Conservation (phyloP, 345 rosid species). For the Eucalyptus marginata region DNA sequence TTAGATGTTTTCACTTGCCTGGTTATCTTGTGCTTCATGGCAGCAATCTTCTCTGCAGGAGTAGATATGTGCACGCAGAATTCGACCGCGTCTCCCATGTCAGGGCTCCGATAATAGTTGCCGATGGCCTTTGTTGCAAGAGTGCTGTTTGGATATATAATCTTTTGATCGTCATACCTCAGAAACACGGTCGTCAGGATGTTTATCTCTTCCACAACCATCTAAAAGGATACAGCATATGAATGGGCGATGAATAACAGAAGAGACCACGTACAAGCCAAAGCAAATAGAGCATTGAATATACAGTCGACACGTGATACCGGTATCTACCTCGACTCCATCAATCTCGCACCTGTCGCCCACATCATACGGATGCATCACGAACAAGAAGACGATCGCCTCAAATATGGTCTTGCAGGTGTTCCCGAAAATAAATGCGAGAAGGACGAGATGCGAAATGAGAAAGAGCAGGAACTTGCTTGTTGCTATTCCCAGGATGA, state of each 20-base stretch:
- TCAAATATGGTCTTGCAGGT: slow-evolving; percentile 78
- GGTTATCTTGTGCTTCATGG: slow-evolving; percentile 47
- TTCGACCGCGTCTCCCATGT: too few species aligned
- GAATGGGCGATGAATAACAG: neutral
- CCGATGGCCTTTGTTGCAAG: too few species aligned
- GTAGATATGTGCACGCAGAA: neutral
- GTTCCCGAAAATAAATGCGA: slow-evolving; percentile 71
- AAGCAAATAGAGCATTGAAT: neutral
- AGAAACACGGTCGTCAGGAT: too few species aligned
- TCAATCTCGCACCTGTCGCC: slow-evolving; percentile 70
- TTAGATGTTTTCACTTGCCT: slow-evolving; percentile 7
- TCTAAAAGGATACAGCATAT: slow-evolving; percentile 12
- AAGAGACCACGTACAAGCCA: neutral
- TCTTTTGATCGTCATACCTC: too few species aligned
- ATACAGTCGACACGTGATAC: neutral
- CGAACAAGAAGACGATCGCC: slow-evolving; percentile 68
- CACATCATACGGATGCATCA: slow-evolving; percentile 86
- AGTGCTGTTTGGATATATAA: too few species aligned
- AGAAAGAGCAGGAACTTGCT: slow-evolving; percentile 53
- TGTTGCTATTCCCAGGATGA: slow-evolving; percentile 73
- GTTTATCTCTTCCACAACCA: slow-evolving; percentile 2
- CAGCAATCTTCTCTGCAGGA: neutral
- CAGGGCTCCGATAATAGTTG: too few species aligned
- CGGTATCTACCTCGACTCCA: neutral
- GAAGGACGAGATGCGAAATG: slow-evolving; percentile 67